Conservation (phyloP, 2,329 filamentous ascomycete species). For the Phialophora tarda region DNA sequence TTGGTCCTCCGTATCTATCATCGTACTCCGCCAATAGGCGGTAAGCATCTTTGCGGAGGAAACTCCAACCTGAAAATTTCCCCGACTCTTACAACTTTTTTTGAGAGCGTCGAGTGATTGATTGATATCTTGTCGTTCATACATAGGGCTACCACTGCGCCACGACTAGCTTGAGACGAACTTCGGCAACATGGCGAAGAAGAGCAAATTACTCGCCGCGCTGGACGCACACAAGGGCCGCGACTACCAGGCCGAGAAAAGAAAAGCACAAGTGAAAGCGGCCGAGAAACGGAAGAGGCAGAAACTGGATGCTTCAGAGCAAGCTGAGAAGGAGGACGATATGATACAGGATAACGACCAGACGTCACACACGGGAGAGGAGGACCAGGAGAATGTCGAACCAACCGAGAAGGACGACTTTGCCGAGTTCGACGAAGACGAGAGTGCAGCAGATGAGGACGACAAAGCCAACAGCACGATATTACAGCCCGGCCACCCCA, state of each 20-base stretch:
- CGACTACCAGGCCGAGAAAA: slow-evolving; percentile 77
- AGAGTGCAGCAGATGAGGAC: slow-evolving; percentile 9
- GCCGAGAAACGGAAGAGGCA: slow-evolving; percentile 53
- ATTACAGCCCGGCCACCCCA: slow-evolving; percentile 47
- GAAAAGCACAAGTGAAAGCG: slow-evolving; percentile 67
- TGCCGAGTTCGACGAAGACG: slow-evolving; percentile 15
- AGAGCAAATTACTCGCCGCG: slow-evolving; percentile 63
- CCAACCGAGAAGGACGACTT: slow-evolving; percentile 24
- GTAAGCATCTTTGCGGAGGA: slow-evolving; percentile 1
- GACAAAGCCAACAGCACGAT: slow-evolving; percentile 37
- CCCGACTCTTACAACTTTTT: slow-evolving; percentile 5
- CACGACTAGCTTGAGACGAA: neutral
- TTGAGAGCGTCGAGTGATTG: neutral
- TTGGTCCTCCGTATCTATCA: neutral
- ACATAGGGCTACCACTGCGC: neutral
- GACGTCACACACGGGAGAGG: neutral
- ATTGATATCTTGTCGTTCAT: neutral
- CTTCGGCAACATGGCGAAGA: slow-evolving; percentile 53
- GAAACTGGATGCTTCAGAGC: slow-evolving; percentile 34
- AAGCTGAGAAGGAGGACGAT: slow-evolving; percentile 13
- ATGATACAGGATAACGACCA: slow-evolving; percentile 22
- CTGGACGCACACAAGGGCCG: slow-evolving; percentile 64
- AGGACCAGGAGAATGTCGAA: neutral
- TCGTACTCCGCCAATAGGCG: neutral
- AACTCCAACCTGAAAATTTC: slow-evolving; percentile 5